These are phyloP conservation scores for Claviceps spartinae DNA, from an alignment of 2,329 filamentous ascomycete species.

Conservation along the genomic window DNA sequence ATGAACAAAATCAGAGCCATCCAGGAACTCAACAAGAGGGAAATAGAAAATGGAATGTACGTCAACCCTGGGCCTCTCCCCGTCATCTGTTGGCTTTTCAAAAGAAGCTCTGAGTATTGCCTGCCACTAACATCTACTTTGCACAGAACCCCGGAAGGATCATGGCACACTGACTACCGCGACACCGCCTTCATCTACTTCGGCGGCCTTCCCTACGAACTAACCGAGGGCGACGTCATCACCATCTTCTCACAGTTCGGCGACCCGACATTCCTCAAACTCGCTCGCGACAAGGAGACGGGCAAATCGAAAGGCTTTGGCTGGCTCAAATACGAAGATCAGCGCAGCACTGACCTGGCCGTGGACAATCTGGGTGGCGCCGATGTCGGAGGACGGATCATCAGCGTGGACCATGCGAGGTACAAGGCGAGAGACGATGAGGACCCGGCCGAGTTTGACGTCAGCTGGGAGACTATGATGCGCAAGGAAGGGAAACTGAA, in stretches of 20 bases:
- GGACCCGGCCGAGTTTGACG: constrained; percentile 43
- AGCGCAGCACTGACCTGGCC: constrained; percentile 86
- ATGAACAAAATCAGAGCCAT: constrained; percentile 96
- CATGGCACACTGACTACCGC: constrained; percentile 95
- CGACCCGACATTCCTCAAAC: constrained; percentile 84
- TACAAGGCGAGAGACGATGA: constrained; percentile 83
- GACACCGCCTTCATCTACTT: constrained; percentile 96
- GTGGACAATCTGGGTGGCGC: constrained; percentile 92
- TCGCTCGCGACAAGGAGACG: constrained; percentile 88
- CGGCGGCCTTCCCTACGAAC: constrained; percentile 79
- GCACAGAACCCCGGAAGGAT: constrained; percentile 63
- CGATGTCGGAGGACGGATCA: constrained; percentile 61
- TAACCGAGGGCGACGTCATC: constrained; percentile 90
- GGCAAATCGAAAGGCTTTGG: constrained; percentile 91
- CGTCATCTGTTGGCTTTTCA: background rate
- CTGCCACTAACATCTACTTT: constrained; percentile 12
- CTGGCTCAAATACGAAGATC: constrained; percentile 97
- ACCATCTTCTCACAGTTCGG: constrained; percentile 96
- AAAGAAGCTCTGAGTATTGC: background rate
- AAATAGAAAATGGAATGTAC: constrained; percentile 78
- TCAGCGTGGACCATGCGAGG: constrained; percentile 83
- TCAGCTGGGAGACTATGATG: constrained; percentile 47
- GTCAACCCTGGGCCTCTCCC: constrained; percentile 14
- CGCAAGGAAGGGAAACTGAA: constrained; percentile 33
- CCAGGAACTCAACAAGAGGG: constrained; percentile 82